A percentile compares a stretch with the other conserved stretches of the same genome.
Evolutionary conservation across 2,329 filamentous ascomycete genomes (phyloP).

Genomic region (Fusarium sp.): DNA sequence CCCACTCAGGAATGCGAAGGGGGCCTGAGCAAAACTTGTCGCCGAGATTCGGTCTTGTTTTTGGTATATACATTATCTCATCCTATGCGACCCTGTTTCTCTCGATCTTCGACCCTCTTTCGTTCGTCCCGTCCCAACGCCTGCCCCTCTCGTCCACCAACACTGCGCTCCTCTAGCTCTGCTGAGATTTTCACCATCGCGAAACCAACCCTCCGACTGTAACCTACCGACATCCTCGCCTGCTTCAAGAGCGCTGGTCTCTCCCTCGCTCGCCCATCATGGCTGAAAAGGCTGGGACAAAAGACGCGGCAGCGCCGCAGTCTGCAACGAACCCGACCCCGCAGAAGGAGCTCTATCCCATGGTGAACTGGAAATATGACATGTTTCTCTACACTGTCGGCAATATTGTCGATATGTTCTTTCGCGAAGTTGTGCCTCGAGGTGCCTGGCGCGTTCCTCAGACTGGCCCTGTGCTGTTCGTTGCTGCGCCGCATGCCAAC

Average conservation of each 20-base stretch:
- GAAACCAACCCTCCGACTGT: slow-evolving; percentile 12
- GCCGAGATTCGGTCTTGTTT: slow-evolving; percentile 11
- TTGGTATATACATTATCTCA: slow-evolving; percentile 15
- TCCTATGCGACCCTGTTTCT: neutral
- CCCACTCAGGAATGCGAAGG: slow-evolving; percentile 19
- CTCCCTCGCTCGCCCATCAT: slow-evolving; percentile 28
- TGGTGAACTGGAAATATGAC: slow-evolving; percentile 81
- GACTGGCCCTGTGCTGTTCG: slow-evolving; percentile 89
- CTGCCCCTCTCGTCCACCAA: slow-evolving; percentile 27
- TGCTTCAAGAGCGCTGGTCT: slow-evolving; percentile 22
- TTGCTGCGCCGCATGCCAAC: slow-evolving; percentile 96
- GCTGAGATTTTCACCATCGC: slow-evolving; percentile 23
- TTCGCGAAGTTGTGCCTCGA: slow-evolving; percentile 94
- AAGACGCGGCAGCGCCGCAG: slow-evolving; percentile 43
- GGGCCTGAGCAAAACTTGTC: slow-evolving; percentile 4
- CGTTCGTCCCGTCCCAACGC: slow-evolving; percentile 13
- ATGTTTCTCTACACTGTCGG: slow-evolving; percentile 81
- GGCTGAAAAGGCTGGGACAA: slow-evolving; percentile 39
- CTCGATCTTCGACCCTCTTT: neutral
- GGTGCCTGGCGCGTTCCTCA: slow-evolving; percentile 95
- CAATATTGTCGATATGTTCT: slow-evolving; percentile 94
- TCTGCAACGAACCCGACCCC: slow-evolving; percentile 40
- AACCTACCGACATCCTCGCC: neutral
- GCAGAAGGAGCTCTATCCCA: slow-evolving; percentile 70
- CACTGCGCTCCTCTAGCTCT: slow-evolving; percentile 21